These are phyloP conservation scores for Globisporangium uncinulatum DNA, from an alignment of 352 stramenopile species.

Conservation along the genomic window DNA sequence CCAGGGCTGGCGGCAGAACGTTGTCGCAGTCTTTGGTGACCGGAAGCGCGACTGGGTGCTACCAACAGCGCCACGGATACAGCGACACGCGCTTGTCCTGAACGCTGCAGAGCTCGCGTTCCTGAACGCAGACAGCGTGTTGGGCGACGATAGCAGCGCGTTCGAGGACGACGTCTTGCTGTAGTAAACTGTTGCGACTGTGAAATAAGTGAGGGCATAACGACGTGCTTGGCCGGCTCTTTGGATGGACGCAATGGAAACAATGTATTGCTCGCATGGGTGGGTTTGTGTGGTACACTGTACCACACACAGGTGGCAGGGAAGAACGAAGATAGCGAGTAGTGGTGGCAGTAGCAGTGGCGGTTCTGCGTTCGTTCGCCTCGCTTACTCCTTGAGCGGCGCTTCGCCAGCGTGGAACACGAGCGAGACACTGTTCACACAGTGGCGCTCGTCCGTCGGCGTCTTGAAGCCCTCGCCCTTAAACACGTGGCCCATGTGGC, in stretches of 20 bases:
- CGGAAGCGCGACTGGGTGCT: constrained; percentile 52
- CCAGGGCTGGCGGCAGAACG: constrained; percentile 56
- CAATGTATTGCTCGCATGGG: neutral
- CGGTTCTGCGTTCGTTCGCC: no score
- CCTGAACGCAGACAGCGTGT: constrained; percentile 34
- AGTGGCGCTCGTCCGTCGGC: constrained; percentile 85
- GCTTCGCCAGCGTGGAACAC: constrained; percentile 74
- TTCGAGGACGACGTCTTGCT: constrained; percentile 45
- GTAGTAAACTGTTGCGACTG: neutral
- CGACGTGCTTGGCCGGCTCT: no score
- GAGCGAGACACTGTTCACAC: constrained; percentile 88
- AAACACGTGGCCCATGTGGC: constrained; percentile 90
- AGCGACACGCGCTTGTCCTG: constrained; percentile 17
- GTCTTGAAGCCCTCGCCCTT: constrained; percentile 87
- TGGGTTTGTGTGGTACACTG: no score
- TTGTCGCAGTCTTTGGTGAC: constrained; percentile 45
- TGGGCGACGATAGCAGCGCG: constrained; percentile 38
- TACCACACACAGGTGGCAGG: no score
- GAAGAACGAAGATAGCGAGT: no score
- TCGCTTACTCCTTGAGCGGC: constrained; percentile 22
- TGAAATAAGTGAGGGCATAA: neutral
- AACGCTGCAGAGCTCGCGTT: constrained; percentile 44
- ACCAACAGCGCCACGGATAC: constrained; percentile 21
- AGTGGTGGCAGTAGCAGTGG: neutral
- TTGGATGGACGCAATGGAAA: neutral